Percentiles rank a stretch among this genome's conserved stretches.
Evolutionary conservation across 2,329 filamentous ascomycete species (phyloP).

Genomic region (Penicillium sp.): DNA sequence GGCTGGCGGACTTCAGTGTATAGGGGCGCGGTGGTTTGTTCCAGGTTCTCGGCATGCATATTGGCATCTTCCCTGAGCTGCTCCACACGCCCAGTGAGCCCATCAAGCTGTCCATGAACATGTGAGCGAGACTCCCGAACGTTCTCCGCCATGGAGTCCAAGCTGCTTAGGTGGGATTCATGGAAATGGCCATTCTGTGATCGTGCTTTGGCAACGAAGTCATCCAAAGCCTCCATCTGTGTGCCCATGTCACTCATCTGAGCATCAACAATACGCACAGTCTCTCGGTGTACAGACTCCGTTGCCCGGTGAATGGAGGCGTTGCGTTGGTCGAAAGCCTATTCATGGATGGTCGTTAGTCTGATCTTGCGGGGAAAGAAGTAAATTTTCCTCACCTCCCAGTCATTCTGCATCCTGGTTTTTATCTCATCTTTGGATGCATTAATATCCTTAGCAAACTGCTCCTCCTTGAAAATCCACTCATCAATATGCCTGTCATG

Average conservation of each 20-base stretch:
- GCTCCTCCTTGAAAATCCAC: conserved; percentile 69
- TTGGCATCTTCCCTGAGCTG: conserved; percentile 68
- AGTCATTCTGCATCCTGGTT: conserved; percentile 79
- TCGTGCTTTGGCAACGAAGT: conserved; percentile 80
- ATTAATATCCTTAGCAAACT: conserved; percentile 68
- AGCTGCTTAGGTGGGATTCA: conserved; percentile 63
- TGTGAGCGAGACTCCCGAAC: conserved; percentile 72
- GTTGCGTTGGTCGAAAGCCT: conserved; percentile 75
- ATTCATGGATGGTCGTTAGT: conserved; percentile 25
- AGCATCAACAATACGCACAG: conserved; percentile 81
- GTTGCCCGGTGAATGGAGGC: conserved; percentile 80
- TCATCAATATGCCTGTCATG: conserved; percentile 71
- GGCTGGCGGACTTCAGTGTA: conserved; percentile 62
- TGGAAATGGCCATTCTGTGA: conserved; percentile 78
- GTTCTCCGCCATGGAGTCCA: conserved; percentile 64
- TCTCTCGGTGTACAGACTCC: conserved; percentile 85
- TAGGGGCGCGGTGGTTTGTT: conserved; percentile 62
- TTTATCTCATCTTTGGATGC: conserved; percentile 76
- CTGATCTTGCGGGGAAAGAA: not conserved
- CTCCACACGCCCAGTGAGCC: conserved; percentile 66
- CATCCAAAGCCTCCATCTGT: conserved; percentile 88
- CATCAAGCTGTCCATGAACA: conserved; percentile 68
- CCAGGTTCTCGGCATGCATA: conserved; percentile 58
- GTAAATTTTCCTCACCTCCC: conserved; percentile 60
- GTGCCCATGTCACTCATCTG: conserved; percentile 82